phyloP scores from a whole-genome alignment of 2,329 filamentous ascomycete species.

The Cercospora citrullina region DNA sequence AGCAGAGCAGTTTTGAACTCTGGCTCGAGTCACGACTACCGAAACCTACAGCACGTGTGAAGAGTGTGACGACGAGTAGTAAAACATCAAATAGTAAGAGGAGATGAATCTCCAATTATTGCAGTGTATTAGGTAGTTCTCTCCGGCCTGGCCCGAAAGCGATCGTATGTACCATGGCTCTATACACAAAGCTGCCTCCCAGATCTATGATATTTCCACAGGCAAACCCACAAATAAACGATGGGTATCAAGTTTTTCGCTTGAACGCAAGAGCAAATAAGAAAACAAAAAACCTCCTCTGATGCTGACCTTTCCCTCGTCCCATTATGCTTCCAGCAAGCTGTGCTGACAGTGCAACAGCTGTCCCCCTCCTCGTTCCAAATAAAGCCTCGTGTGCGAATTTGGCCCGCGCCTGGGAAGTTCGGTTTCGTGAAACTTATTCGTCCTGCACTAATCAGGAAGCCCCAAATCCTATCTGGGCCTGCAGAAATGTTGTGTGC shows the following conservation, averaged over 20 bases:
- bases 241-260: slow-evolving; percentile 14
- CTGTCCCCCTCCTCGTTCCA: neutral
- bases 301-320: neutral
- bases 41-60: neutral
- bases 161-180: slow-evolving; percentile 1
- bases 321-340: neutral
- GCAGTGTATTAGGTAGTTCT: neutral
- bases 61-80: neutral
- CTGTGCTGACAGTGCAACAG: neutral
- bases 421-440: neutral
- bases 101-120: neutral
- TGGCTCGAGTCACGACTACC: neutral
- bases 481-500: neutral
- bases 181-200: neutral
- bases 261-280: slow-evolving; percentile 9
- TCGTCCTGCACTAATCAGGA: neutral
- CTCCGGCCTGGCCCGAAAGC: neutral
- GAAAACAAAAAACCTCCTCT: neutral
- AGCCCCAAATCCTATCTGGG: neutral
- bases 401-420: neutral
- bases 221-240: neutral
- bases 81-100: neutral
- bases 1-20: neutral
- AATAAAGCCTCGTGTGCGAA: neutral
- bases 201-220: neutral